Base-by-base conservation (phyloP, 176 grass and related monocot genomes). In the Alopecurus myosuroides region DNA sequence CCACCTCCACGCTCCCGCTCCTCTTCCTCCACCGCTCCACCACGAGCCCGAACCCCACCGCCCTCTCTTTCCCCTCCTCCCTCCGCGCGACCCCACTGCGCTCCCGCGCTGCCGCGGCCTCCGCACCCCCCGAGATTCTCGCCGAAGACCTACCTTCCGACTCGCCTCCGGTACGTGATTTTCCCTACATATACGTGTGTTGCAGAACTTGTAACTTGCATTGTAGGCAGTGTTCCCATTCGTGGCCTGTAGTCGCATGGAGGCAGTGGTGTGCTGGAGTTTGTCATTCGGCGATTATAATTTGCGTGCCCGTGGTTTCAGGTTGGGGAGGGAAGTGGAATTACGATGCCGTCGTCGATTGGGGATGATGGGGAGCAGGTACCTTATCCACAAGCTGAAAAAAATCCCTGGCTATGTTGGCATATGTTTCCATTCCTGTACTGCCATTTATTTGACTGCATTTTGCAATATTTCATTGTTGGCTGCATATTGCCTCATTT, bases 291-390 rank as follows among this genome's bases (percentile, higher is more conserved):
- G 23, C 4, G 36, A 51, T 3, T 78, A 17, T 52, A 51, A 78
- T 42, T 49, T 11, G 5, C 67, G 28, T 15, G 12, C 46, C 11
- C 15, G 30, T 84, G 31, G 36, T 91, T 84, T 29, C 85, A 91
- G 89, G 81, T 45, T 11, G 60, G 36, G 0, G 89, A 84, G 50
- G 85, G 76, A 18, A 70, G 76, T 1, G 89, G 89, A 62, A 84
- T 91, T 70, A 76, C 76, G 31, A 70, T 87, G 39, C 89, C 89
- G n/a, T 84, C 85, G 31, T 91, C 85, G 9, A 87, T 84, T 80
- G 85, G 85, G 76, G 89, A 91, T 22, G 89, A 87, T 52, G 85
- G 76, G 25, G 89, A 87, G 84, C 74, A 90, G 89, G 89, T 91
- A 87, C 85, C 18, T 76, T 87, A 61, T 75, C 58, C 53, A 51